Evolutionary conservation across 331 rosid species (phyloP).

Genomic region (Malus hybrid): DNA sequence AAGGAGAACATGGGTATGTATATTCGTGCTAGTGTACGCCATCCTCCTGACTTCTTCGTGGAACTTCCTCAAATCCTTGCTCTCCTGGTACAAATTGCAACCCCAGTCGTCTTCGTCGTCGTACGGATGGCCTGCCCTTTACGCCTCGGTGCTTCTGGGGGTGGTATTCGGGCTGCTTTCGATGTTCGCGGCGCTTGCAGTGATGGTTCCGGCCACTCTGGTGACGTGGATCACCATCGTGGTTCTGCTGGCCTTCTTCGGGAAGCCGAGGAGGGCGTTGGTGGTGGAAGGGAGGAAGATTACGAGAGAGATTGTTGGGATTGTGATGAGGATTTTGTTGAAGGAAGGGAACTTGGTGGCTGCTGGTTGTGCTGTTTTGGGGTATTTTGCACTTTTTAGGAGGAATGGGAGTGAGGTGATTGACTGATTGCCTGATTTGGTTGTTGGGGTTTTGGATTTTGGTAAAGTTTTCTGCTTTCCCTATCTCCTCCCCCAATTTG

Average conservation of each 20-base stretch:
- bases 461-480: background rate
- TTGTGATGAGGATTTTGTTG: slow-evolving; percentile 63
- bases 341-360: slow-evolving; percentile 88
- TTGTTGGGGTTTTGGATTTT: slow-evolving; percentile 18
- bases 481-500: too few relatives aligned
- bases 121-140: slow-evolving; percentile 74
- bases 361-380: slow-evolving; percentile 79
- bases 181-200: slow-evolving; percentile 78
- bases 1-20: slow-evolving; percentile 79
- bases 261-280: slow-evolving; percentile 58
- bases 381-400: slow-evolving; percentile 61
- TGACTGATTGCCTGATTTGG: background rate
- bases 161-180: slow-evolving; percentile 64
- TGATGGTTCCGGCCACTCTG: slow-evolving; percentile 67
- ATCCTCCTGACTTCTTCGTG: slow-evolving; percentile 44
- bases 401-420: slow-evolving; percentile 28
- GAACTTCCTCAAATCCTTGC: slow-evolving; percentile 59
- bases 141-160: slow-evolving; percentile 85
- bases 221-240: slow-evolving; percentile 88
- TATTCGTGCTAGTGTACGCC: slow-evolving; percentile 49
- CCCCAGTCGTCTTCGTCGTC: slow-evolving; percentile 24
- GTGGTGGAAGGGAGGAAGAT: slow-evolving; percentile 85
- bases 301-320: slow-evolving; percentile 55
- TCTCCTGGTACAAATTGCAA: slow-evolving; percentile 60
- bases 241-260: slow-evolving; percentile 79